Base-by-base conservation (phyloP, 805 yeast genomes). In the Candida lessepsii region DNA sequence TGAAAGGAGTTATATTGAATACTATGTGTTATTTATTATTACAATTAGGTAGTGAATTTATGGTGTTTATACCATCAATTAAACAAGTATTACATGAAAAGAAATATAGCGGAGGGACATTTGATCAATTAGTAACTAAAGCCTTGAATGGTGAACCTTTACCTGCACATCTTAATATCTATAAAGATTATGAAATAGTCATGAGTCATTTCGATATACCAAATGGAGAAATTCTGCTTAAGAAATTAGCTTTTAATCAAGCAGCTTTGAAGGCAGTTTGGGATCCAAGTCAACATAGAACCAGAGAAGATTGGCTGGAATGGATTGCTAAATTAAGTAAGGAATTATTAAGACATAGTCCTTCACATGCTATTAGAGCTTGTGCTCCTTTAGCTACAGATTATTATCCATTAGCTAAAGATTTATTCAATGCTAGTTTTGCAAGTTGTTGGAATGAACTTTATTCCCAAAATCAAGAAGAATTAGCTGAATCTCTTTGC, bases 231-330 rank as follows among this genome's bases (percentile, higher is more conserved):
- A 77, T 82, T 47, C 79, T 84, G 1, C 71, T 83, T 2, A 80
- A 83, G 52, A 86, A 86, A 51, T 66, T 91, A 9, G 90, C 96
- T 0, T 81, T 78, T 11, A 76, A 78, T 45, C 79, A 78, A 34
- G 75, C 70, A 28, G 75, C 78, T 0, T 68, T 93, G 51, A 83
- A 86, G 52, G 77, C 79, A 31, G 87, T 90, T 1, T 93, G 99
- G 98, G 96, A 89, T 50, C 84, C 96, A 19, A 78, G 86, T 17
- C 91, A 87, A 49, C 78, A 91, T 48, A 76, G 95, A 38, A 87
- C 97, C 0, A 81, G 82, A 51, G 98, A 90, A 52, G 99, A 93
- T 50, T 93, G 99, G 99, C 91, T 86, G 52, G 98, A 93, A 56
- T 93, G 99, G 99, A 80, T 89, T 48, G 77, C 95, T 44, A 72